Percentiles rank a stretch among this genome's conserved stretches.
Evolutionary conservation across 768 basidiomycete genomes (phyloP).

Genomic region (Hemileccinum rubropunctum): DNA sequence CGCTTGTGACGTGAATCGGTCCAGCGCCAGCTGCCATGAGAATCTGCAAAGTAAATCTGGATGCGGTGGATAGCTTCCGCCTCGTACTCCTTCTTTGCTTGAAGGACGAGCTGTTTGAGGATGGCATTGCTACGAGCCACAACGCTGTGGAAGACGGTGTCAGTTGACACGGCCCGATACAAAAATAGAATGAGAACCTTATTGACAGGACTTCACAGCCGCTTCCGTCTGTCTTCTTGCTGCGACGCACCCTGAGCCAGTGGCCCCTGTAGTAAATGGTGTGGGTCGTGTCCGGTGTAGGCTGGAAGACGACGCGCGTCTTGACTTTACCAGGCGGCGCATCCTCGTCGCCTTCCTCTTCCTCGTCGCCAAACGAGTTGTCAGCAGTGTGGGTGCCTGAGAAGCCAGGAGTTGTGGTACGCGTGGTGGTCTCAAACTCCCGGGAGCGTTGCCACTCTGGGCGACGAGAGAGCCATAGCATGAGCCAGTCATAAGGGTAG

Average conservation of each 20-base stretch:
- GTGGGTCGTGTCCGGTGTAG: slow-evolving; percentile 83
- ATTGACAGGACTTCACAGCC: slow-evolving; percentile 75
- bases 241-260: slow-evolving; percentile 75
- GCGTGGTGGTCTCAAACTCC: slow-evolving; percentile 86
- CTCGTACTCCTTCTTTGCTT: slow-evolving; percentile 88
- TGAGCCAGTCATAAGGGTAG: slow-evolving; percentile 88
- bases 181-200: slow-evolving; percentile 43
- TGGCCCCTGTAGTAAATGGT: slow-evolving; percentile 85
- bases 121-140: slow-evolving; percentile 81
- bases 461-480: slow-evolving; percentile 85
- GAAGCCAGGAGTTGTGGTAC: slow-evolving; percentile 61
- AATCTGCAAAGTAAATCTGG: slow-evolving; percentile 88
- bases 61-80: slow-evolving; percentile 84
- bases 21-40: slow-evolving; percentile 85
- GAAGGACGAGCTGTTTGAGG: slow-evolving; percentile 84
- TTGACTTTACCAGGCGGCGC: slow-evolving; percentile 57
- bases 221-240: slow-evolving; percentile 65
- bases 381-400: slow-evolving; percentile 44
- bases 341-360: slow-evolving; percentile 46
- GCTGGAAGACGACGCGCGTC: slow-evolving; percentile 85
- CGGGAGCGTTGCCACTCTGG: slow-evolving; percentile 88
- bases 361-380: slow-evolving; percentile 54
- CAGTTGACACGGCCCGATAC: slow-evolving; percentile 6
- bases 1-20: slow-evolving; percentile 86
- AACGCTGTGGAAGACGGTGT: slow-evolving; percentile 47